Percentiles rank a stretch among this genome's conserved stretches.
phyloP scores from a whole-genome alignment of 306 rosid genomes.

The Casuarina equisetifolia region DNA sequence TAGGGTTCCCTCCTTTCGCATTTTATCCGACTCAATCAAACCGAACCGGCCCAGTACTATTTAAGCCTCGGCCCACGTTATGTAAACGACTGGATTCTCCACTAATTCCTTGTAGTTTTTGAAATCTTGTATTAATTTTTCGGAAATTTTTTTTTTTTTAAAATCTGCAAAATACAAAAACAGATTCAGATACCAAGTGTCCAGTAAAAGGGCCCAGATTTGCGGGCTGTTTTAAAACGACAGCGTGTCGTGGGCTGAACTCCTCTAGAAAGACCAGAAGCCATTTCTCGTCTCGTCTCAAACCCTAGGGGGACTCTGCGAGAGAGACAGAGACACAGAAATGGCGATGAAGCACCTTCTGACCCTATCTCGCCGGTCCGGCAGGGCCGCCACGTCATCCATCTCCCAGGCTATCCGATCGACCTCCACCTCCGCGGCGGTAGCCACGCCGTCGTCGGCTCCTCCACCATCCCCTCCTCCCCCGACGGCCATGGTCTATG shows the following conservation, averaged over 20 bases:
- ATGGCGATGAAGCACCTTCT: constrained; percentile 82
- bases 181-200: too few species aligned
- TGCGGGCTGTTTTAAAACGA: too few species aligned
- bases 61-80: too few species aligned
- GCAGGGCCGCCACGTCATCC: constrained; percentile 28
- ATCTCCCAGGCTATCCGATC: constrained; percentile 40
- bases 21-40: not conserved
- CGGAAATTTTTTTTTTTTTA: too few species aligned
- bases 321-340: constrained; percentile 24
- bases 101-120: not conserved
- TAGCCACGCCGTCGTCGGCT: constrained; percentile 32
- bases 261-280: not conserved
- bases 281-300: constrained; percentile 9
- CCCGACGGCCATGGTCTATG: constrained; percentile 84
- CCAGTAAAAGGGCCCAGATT: too few species aligned
- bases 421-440: constrained; percentile 47
- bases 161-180: too few species aligned
- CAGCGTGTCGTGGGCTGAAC: too few species aligned
- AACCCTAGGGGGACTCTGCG: constrained; percentile 48
- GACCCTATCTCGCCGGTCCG: constrained; percentile 63
- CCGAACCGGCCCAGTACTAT: too few species aligned
- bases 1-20: constrained; percentile 9
- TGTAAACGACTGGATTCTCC: too few species aligned
- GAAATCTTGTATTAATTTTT: not conserved
- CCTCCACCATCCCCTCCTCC: constrained; percentile 64